Evolutionary conservation across 371 early-diverging fungal species (phyloP), one percentile per base, ranked within the genome.

Genomic region (Mortierella sp.): DNA sequence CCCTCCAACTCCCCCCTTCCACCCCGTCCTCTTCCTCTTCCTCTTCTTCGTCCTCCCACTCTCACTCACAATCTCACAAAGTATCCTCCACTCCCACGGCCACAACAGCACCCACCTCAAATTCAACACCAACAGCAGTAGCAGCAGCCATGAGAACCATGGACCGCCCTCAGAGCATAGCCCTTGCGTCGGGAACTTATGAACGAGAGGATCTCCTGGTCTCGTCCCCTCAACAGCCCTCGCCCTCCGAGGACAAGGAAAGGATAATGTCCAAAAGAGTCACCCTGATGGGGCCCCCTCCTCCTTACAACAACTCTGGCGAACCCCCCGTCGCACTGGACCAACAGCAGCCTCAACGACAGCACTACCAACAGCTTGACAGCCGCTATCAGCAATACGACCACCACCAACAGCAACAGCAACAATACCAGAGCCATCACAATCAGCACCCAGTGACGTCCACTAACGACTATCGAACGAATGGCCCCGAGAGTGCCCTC

Each of bases 401-500:
- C 38, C 44, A 44, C 34, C 57, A 63, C 19, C 76, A 57, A 26
- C 68, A 48, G 48, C 48, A 76, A 72, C 70, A 68, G 47, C 70
- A 52, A 3, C 76, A 44, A 10, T 74, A 60, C 31, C 70, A 26
- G 31, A 50, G 73, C 6, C 74, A 77, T 45, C 75, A 73, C n/a
- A 63, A 58, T 3, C 73, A 77, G 26, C 80, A 84, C 38, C 80
- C 65, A 31, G 24, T 44, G 24, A 24, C n/a, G 0, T n/a, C 63
- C 24, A 47, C 77, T 31, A 60, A 11, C 71, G 77, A 65, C 28
- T 74, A 82, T 75, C 73, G 81, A n/a, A 55, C 77, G 58, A 50
- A 76, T 24, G 77, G 73, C 11, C 84, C 81, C 26, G 79, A 80
- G 63, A 81, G 81, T 76, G 81, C 84, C 78, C 76, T 84, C 84